Conservation (phyloP, 345 rosid genomes). For the Trapa incisa region DNA sequence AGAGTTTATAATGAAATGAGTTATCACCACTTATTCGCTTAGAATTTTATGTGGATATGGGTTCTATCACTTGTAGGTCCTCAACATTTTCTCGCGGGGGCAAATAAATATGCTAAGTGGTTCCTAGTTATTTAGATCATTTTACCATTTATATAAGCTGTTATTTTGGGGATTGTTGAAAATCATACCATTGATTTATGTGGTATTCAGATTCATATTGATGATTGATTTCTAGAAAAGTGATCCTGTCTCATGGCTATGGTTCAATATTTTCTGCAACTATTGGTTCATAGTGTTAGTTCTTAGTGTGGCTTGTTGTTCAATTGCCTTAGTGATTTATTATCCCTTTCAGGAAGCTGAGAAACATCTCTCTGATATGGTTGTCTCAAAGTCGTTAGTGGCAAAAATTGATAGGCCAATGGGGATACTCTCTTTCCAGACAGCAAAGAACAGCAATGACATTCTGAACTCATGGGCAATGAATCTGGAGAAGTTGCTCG, state of each 20-base stretch:
- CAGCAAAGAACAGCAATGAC: constrained; percentile 72
- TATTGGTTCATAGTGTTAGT: background rate
- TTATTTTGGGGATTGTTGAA: background rate
- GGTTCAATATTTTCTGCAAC: background rate
- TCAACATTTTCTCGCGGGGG: background rate
- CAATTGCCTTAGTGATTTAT: background rate
- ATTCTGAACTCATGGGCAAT: constrained; percentile 82
- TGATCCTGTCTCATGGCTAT: background rate
- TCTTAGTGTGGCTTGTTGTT: background rate
- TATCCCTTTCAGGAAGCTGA: constrained; percentile 55
- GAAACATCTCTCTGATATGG: constrained; percentile 98
- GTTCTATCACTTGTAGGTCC: no score
- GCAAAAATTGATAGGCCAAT: constrained; percentile 89
- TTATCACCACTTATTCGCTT: no score
- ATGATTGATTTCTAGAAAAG: background rate
- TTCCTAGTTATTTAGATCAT: background rate
- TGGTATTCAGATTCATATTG: background rate
- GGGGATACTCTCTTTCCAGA: constrained; percentile 71
- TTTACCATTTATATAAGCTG: background rate
- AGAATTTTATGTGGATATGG: no score
- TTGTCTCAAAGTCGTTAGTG: constrained; percentile 79
- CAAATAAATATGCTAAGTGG: background rate
- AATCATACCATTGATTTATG: background rate
- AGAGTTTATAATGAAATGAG: no score
- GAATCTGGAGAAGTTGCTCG: constrained; percentile 90